Evolutionary conservation across 1,139 yeast genomes (phyloP), one percentile per base, ranked within the genome.

Genomic region (Hyphopichia pseudoburtonii): DNA sequence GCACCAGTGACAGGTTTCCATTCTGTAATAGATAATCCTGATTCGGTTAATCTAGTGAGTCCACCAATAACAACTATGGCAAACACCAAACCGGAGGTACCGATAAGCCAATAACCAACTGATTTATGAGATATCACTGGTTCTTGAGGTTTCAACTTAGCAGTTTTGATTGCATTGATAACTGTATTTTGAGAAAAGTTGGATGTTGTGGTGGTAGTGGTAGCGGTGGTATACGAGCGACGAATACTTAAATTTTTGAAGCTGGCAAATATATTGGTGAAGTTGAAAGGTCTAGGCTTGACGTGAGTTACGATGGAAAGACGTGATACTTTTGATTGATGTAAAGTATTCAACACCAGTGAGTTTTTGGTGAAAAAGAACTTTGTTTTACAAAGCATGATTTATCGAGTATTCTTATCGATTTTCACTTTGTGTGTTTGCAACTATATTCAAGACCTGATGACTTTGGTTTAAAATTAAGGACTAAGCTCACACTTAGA

Each of bases 1-100:
- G 95, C 67, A 29, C 99, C 99, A 0, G 98, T 89, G 23, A 94
- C 90, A 1, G 99, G 99, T 58, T 82, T 87, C 99, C 99, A 94
- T 61, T 94, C 98, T 1, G 98, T 92, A 56, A 94, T 94, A 33
- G 96, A 86, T 34, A 94, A 70, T 0, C 98, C 99, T 2, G 96
- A 86, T 57, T 94, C 98, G 0, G 98, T 94, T 34, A 94, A 71
- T 52, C 99, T 76, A 0, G 98, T 94, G 36, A 94, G 73, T 0
- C 99, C 99, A 35, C 98, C 99, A 5, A 94, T 71, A n/a, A 94
- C 84, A 12, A 92, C 97, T 43, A 94, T 94, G 30, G 96, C 96
- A 60, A 92, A 92, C 2, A 94, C 96, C 21, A 92, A 69, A 1
- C 87, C 83, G 1, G 97, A 86, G 1, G 95, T 83, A n/a, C 95